These are phyloP conservation scores for Heimioporus sp. DNA, from an alignment of 768 basidiomycete species.

Conservation along the genomic window DNA sequence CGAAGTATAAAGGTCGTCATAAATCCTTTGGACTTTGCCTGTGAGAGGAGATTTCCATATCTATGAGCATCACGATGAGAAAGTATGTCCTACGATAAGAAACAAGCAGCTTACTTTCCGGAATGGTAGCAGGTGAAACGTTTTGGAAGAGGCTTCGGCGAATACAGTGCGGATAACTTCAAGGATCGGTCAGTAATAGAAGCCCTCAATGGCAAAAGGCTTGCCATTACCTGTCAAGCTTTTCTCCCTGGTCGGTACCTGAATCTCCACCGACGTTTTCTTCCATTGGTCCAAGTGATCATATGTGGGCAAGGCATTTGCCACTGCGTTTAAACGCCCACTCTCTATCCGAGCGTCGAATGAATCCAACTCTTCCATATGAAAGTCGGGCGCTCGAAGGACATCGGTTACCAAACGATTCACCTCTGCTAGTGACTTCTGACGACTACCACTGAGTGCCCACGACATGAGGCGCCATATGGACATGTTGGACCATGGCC, in stretches of 20 bases:
- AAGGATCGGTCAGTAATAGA: constrained; percentile 21
- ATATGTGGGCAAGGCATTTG: background rate
- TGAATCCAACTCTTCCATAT: background rate
- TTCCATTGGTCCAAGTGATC: constrained; percentile 6
- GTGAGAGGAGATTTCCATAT: no score
- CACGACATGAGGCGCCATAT: no score
- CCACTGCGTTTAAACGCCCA: background rate
- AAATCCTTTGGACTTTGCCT: no score
- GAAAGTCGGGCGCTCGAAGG: constrained; percentile 10
- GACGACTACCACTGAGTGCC: no score
- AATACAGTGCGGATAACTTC: constrained; percentile 9
- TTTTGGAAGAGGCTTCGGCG: background rate
- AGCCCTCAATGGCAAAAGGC: constrained; percentile 25
- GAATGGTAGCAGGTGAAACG: constrained; percentile 26
- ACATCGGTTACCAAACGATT: no score
- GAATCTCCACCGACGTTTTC: background rate
- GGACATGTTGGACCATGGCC: no score
- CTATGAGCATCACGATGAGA: no score
- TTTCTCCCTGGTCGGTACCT: background rate
- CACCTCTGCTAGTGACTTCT: no score
- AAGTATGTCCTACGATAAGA: no score
- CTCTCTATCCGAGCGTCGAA: background rate
- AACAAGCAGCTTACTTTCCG: constrained; percentile 16
- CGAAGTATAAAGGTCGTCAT: background rate
- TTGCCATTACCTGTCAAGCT: constrained; percentile 5